Evolutionary conservation across 2,329 filamentous ascomycete species (phyloP), one percentile per base, ranked within the genome.

Genomic region (Dichotomopilus funicola): DNA sequence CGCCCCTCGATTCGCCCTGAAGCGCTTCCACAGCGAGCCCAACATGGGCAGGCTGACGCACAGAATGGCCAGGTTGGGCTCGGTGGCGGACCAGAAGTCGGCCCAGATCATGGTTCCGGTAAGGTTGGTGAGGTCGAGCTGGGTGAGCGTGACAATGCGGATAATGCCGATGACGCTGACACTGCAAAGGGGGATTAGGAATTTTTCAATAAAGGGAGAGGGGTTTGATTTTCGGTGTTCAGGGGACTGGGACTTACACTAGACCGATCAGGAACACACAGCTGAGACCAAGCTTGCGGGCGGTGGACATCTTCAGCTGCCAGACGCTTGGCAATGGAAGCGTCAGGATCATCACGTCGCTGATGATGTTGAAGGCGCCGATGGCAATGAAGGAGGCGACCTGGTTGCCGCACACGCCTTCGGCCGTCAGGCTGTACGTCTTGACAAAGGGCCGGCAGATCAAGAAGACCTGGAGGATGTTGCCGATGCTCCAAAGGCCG

Each of bases 21-120:
- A 59, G 6, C 56, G 54, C 6, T 58, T 36, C 47, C 49, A 71
- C 51, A 73, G 67, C 2, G 71, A 66, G 40, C 70, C 66, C 5
- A 74, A 63, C 71, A 74, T 74, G 2, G 72, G 72, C 48, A 74
- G 66, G 56, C 71, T 73, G 51, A 73, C 69, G 57, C 72, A 74
- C 7, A 74, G 61, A 54, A 74, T 72, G 40, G 68, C 72, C 4
- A 74, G 65, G 50, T 71, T 72, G 0, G 72, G 71, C 52, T 74
- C 72, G 31, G 73, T 63, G 42, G 66, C 68, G 58, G 71, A 72
- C 53, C 72, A 70, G 55, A 74, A 70, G 41, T 71, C 62, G 0
- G 71, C 71, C 10, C 70, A 69, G 9, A 71, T 64, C 69, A 73
- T 73, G 33, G 71, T 73, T 2, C 67, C 70, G 0, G 72, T 73